Base-by-base conservation (phyloP, 768 basidiomycete genomes). In the Boletus rex-veris region DNA sequence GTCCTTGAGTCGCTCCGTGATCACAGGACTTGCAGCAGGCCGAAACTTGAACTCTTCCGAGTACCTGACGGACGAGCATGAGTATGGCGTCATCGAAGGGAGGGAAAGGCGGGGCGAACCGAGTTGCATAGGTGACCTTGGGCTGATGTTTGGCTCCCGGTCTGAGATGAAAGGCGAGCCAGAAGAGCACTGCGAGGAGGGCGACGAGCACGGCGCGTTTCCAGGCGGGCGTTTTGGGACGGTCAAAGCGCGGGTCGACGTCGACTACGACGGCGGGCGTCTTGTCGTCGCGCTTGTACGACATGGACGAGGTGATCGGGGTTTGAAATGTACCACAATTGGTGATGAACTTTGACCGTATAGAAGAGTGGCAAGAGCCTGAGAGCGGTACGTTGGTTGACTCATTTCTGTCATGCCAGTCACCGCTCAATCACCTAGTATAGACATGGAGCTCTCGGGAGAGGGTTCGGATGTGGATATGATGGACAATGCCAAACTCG, bases 11-110 rank as follows among this genome's bases (percentile, higher is more conserved):
- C 74, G 78, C 64, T 92, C 88, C 0, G 88, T 92, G 59, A 93
- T 78, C 40, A 93, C 74, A 11, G 92, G 90, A 55, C 88, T 91
- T 7, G 91, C 90, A 11, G 92, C 91, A 0, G 92, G 91, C 21
- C 91, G 76, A 66, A 80, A 92, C 69, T 85, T 90, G 74, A 80
- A 81, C 62, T 91, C 85, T 56, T 87, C 85, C 12, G 89, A 92
- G 65, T 93, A 94, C 57, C 92, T 93, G 52, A 14, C 15, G 2
- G n/a, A 37, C 35, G 35, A 16, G n/a, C 8, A n/a, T 49, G 19
- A 48, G 40, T 18, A 4, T 12, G 8, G 41, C 40, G 31, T 18
- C 14, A 7, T 33, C 4, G 5, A n/a, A 8, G 4, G 7, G 7
- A 8, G 15, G 10, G 7, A 8, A 4, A 4, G 8, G 26, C 2